Conservation (phyloP, 441 rosid species). For the Pelargonium myrrhifolium region DNA sequence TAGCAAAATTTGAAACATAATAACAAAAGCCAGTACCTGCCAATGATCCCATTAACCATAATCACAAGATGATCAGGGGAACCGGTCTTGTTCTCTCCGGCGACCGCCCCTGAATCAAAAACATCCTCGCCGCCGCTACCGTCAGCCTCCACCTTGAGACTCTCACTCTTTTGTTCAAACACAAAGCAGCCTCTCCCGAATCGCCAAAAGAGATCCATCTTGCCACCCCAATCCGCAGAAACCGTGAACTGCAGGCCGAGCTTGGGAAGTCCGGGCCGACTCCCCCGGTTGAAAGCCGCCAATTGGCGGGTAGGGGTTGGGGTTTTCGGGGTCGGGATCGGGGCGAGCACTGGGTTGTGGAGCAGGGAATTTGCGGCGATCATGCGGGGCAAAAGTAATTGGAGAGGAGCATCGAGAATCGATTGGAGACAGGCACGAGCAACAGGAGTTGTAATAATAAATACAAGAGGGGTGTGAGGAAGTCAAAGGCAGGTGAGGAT, state of each 20-base stretch:
- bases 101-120: slow-evolving; percentile 27
- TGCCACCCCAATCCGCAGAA: slow-evolving; percentile 17
- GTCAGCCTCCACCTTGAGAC: slow-evolving; percentile 41
- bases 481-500: not conserved
- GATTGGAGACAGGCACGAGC: not conserved
- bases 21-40: slow-evolving; percentile 40
- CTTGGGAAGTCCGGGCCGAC: not conserved
- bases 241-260: slow-evolving; percentile 10
- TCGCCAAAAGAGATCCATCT: slow-evolving; percentile 36
- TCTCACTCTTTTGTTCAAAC: slow-evolving; percentile 22
- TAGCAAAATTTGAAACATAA: not conserved
- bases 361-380: slow-evolving; percentile 21
- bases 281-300: not conserved
- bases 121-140: slow-evolving; percentile 57
- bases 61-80: slow-evolving; percentile 75
- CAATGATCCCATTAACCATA: slow-evolving; percentile 80
- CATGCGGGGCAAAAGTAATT: slow-evolving; percentile 33
- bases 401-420: slow-evolving; percentile 18
- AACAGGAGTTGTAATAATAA: not conserved
- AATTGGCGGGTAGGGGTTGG: not conserved
- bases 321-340: not conserved
- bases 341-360: slow-evolving; percentile 2
- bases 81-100: slow-evolving; percentile 24
- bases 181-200: slow-evolving; percentile 46
- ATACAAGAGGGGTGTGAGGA: not conserved